Conservation (phyloP, 306 rosid genomes). For the cucumber (Cucumis sativus) region DNA sequence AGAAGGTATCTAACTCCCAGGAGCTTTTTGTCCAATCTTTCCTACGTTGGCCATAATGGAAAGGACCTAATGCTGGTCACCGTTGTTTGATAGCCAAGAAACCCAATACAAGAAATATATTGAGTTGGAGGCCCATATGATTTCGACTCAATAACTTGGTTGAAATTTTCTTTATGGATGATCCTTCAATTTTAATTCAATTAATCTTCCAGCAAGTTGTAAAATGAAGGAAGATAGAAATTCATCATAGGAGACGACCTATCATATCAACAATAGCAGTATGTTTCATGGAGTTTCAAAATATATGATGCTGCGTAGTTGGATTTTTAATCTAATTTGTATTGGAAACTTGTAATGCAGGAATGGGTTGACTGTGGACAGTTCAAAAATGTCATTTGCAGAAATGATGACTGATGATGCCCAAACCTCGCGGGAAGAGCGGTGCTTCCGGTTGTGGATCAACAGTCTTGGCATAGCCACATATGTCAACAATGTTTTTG, state of each 20-base stretch:
- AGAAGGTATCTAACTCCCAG: background rate
- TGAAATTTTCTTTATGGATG: background rate
- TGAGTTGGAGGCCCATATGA: background rate
- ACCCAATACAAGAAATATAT: background rate
- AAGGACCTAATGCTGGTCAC: background rate
- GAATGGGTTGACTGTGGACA: conserved; percentile 84
- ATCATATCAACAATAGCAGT: background rate
- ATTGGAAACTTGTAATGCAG: conserved; percentile 26
- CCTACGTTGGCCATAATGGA: background rate
- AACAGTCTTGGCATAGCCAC: conserved; percentile 89
- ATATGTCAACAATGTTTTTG: conserved; percentile 83
- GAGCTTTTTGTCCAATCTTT: background rate
- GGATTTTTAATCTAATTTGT: background rate
- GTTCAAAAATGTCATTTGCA: conserved; percentile 59
- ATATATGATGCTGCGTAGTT: background rate
- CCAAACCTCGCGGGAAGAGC: conserved; percentile 90
- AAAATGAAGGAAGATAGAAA: background rate
- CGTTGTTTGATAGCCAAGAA: background rate
- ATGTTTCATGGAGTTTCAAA: background rate
- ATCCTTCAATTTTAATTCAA: background rate
- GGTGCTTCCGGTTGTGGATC: conserved; percentile 97
- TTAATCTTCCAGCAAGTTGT: background rate
- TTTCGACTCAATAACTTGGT: background rate
- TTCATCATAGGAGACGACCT: background rate
- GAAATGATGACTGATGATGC: conserved; percentile 99